These are phyloP conservation scores for Gillenia trifoliata DNA, from an alignment of 306 rosid species.

Conservation along the genomic window DNA sequence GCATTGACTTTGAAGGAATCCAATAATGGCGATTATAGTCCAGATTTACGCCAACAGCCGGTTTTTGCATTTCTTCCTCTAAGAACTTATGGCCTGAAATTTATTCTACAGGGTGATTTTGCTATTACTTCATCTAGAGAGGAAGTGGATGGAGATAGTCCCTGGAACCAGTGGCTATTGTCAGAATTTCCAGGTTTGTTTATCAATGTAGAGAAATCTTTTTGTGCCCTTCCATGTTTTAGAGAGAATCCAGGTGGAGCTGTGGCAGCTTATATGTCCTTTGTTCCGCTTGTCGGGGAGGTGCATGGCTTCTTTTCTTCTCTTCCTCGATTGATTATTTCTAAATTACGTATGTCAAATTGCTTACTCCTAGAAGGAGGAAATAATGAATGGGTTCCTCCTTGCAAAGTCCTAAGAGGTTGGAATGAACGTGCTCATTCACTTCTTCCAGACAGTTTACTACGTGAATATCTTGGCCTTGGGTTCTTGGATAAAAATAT, in stretches of 20 bases:
- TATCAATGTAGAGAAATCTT: conserved; percentile 65
- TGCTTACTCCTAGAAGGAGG: conserved; percentile 79
- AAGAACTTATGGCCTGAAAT: conserved; percentile 81
- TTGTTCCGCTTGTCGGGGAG: conserved; percentile 87
- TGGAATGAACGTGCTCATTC: conserved; percentile 70
- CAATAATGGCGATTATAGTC: conserved; percentile 43
- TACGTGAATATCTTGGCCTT: conserved; percentile 72
- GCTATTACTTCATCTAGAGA: conserved; percentile 97
- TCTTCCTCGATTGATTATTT: conserved; percentile 78
- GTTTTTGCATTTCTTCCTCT: conserved; percentile 96
- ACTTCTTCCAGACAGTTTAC: conserved; percentile 63
- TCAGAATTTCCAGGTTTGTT: conserved; percentile 86
- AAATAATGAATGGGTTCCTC: conserved; percentile 66
- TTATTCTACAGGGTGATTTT: conserved; percentile 95
- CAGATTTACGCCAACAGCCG: conserved; percentile 69
- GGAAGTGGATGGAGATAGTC: conserved; percentile 95
- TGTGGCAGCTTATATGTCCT: conserved; percentile 81
- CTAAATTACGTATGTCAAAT: conserved; percentile 62
- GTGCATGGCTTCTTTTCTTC: conserved; percentile 90
- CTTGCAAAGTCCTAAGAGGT: conserved; percentile 85
- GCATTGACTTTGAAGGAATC: conserved; percentile 81
- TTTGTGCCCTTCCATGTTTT: conserved; percentile 77
- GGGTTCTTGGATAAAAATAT: conserved; percentile 67
- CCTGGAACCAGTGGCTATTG: conserved; percentile 95
- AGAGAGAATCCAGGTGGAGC: conserved; percentile 74